Base-by-base conservation (phyloP, 495 filamentous ascomycete species). In the Hypoxylon lienhwacheense region DNA sequence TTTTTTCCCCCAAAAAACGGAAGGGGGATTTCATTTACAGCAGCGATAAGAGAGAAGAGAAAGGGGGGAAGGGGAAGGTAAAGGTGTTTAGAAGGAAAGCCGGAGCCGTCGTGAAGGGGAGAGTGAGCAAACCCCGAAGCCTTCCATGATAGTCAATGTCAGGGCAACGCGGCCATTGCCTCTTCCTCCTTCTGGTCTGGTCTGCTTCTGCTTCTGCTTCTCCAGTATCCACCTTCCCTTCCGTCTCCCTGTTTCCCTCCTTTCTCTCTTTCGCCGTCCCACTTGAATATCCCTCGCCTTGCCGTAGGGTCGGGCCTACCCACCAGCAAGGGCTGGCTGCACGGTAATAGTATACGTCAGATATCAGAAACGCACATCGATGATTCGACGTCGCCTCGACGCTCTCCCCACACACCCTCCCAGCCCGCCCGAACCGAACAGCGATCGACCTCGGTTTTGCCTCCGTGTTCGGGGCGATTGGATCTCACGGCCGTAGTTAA, bases 281-380 rank as follows among this genome's bases (percentile, higher is more conserved):
- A n/a, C n/a, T n/a, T n/a, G n/a, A n/a, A n/a, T n/a, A n/a, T n/a
- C 15, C 15, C 16, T 45, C 29, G 16, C 53, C 37, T 39, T 39
- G 42, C 31, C 15, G 16, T 45, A 53, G 22, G 40, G 49, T 44
- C 21, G 32, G 17, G 21, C 5, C 21, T 26, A 11, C 11, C 33
- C 5, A 29, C 24, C 39, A 29, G n/a, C 36, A 25, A 17, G 19
- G 19, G 39, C 41, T 24, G n/a, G n/a, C n/a, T n/a, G n/a, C n/a
- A n/a, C n/a, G n/a, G 37, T 32, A 53, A 45, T 43, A 47, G 31
- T 40, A 40, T 57, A 53, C n/a, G n/a, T 59, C 56, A 59, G 43
- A 53, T 59, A 59, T 53, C 49, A 59, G 25, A 59, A n/a, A 59
- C 49, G 43, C 45, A 48, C 39, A 59, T 59, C 44, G 49, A 48